These are phyloP conservation scores for Amphibolis antarctica DNA, from an alignment of 106 monocot species.

Conservation along the genomic window DNA sequence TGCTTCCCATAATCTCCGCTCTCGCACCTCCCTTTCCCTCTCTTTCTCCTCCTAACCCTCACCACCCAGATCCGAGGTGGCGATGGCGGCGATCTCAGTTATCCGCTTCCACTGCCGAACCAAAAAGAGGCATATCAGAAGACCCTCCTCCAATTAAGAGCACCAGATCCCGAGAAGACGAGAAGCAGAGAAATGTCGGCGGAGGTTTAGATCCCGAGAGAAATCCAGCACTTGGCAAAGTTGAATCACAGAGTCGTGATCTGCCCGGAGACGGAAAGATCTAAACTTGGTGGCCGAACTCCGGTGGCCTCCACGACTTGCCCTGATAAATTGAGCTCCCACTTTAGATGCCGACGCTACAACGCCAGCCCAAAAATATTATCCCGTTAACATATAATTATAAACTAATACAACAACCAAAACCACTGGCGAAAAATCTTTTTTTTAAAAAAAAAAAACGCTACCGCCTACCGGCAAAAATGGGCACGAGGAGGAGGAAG, in stretches of 20 bases:
- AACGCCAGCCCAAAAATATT: too few relatives aligned
- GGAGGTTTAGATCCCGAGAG: conserved; percentile 1
- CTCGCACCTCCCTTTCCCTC: background rate
- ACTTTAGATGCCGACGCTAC: too few relatives aligned
- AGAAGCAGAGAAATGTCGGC: background rate
- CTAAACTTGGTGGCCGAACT: conserved; percentile 5
- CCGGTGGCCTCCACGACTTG: background rate
- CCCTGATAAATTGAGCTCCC: too few relatives aligned
- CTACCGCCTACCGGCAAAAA: too few relatives aligned
- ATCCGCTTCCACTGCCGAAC: background rate
- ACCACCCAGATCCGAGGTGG: background rate
- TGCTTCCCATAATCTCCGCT: conserved; percentile 23
- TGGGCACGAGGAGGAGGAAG: too few relatives aligned
- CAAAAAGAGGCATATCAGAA: too few relatives aligned
- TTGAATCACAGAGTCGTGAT: background rate
- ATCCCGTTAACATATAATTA: too few relatives aligned
- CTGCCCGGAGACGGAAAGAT: conserved; percentile 1
- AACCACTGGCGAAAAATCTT: too few relatives aligned
- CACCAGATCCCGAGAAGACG: conserved; percentile 1
- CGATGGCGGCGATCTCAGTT: background rate
- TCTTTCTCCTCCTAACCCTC: background rate
- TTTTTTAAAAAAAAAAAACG: too few relatives aligned
- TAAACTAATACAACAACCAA: too few relatives aligned
- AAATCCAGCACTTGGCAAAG: background rate
- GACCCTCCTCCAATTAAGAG: background rate